Base-by-base conservation (phyloP, 2,329 filamentous ascomycete species). In the Cordyceps cicadae region DNA sequence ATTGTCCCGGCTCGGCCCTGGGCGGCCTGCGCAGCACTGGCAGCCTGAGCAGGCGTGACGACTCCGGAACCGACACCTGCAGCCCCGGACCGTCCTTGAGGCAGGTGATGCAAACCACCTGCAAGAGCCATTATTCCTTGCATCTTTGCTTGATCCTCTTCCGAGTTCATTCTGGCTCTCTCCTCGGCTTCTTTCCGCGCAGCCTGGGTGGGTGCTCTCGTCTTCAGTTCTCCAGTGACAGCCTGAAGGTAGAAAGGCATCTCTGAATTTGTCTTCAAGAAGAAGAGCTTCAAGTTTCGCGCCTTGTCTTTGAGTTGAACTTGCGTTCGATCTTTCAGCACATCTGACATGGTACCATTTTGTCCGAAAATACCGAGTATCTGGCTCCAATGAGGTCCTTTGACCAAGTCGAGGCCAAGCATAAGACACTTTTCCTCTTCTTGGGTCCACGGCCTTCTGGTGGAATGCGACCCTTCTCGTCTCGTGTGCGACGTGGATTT, bases 271-370 rank as follows among this genome's bases (percentile, higher is more conserved):
- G 88, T 93, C 76, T 96, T 96, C 59, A 96, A 76, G 73, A 96
- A 96, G 76, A 94, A 96, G 0, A 96, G 76, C 72, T 96, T 96
- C 54, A 96, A 75, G 65, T 96, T 96, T 54, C 91, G 81, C 0
- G 91, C 91, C 73, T 96, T 96, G 70, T 96, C 91, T 72, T 96
- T 96, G 14, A 96, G 79, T 70, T 96, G 92, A 0, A 96, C 92
- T 69, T 96, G 91, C 50, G 92, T 95, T 39, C 91, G 83, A 70
- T 96, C 92, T 66, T 92, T 93, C 21, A 96, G 79, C 26, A 93
- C 88, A 66, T 93, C 88, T 52, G 86, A 92, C 26, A 93, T 84
- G 0, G 87, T 88, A 5, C 92, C 92, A 48, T 87, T 88, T 0
- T 85, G 82, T 0, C 92, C 92, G 70, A 93, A 96, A 48, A 96